A percentile compares a stretch with the other conserved stretches of the same genome.
Conservation (phyloP, 495 filamentous ascomycete species). For the Neurospora discreta region DNA sequence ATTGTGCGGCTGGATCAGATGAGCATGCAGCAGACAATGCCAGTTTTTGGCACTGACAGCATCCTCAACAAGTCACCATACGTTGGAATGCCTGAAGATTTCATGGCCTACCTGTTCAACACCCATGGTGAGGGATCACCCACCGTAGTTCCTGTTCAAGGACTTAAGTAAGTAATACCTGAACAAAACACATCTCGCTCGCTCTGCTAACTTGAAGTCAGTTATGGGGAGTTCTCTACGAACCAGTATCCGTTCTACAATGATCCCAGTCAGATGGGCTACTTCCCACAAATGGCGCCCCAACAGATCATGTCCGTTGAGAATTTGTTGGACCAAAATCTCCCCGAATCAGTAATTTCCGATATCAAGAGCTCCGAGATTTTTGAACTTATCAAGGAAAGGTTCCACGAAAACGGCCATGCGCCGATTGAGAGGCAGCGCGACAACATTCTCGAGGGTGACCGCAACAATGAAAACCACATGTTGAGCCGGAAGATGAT, state of each 20-base stretch:
- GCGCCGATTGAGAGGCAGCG: conserved; percentile 64
- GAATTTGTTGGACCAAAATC: conserved; percentile 73
- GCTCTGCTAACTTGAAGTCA: conserved; percentile 19
- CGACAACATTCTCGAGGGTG: conserved; percentile 66
- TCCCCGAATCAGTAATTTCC: conserved; percentile 69
- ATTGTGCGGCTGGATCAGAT: conserved; percentile 55
- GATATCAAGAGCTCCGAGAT: conserved; percentile 80
- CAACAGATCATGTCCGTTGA: conserved; percentile 84
- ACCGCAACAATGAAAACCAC: conserved; percentile 58
- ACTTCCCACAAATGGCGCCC: conserved; percentile 43
- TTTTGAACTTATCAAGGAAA: conserved; percentile 70
- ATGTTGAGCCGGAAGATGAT: conserved; percentile 87
- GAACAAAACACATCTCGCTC: not conserved
- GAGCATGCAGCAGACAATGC: conserved; percentile 57
- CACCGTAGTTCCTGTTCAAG: conserved; percentile 34
- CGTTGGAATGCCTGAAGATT: conserved; percentile 77
- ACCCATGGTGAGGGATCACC: conserved; percentile 39
- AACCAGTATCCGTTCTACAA: conserved; percentile 41
- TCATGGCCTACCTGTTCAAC: conserved; percentile 84
- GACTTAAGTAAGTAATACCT: conserved; percentile 34
- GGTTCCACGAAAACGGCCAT: conserved; percentile 73
- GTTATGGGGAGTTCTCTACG: conserved; percentile 37
- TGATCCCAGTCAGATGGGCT: conserved; percentile 37
- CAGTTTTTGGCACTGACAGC: conserved; percentile 73
- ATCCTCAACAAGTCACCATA: conserved; percentile 73